These are phyloP conservation scores for Coelastrella sp. DNA, from an alignment of 139 green algal genomes.

Conservation along the genomic window DNA sequence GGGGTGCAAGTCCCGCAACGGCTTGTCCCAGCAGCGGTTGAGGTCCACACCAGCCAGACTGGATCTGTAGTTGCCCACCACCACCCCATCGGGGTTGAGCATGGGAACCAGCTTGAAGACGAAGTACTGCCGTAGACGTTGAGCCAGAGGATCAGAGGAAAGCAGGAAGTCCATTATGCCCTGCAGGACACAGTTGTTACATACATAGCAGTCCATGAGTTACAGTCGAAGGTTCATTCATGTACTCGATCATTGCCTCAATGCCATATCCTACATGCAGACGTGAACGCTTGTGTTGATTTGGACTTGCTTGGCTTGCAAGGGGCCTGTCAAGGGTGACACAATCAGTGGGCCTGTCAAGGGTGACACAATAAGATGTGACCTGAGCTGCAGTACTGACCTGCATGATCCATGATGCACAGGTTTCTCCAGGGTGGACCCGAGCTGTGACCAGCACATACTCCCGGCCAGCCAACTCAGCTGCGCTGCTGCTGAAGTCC, in stretches of 20 bases:
- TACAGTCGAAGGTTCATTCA: neutral
- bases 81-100: constrained; percentile 81
- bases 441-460: constrained; percentile 68
- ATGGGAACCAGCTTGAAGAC: constrained; percentile 84
- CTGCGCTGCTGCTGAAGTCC: constrained; percentile 54
- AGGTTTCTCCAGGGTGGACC: constrained; percentile 86
- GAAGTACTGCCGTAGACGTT: constrained; percentile 63
- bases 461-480: constrained; percentile 55
- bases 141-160: constrained; percentile 55
- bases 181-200: constrained; percentile 25
- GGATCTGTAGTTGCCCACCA: constrained; percentile 69
- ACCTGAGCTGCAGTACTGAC: constrained; percentile 11
- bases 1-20: constrained; percentile 59
- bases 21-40: constrained; percentile 65
- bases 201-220: neutral
- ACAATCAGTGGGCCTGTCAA: too few relatives aligned
- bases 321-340: too few relatives aligned
- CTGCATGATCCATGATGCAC: constrained; percentile 83
- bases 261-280: too few relatives aligned
- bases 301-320: too few relatives aligned
- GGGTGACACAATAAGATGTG: neutral
- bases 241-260: too few relatives aligned
- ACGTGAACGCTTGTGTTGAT: too few relatives aligned
- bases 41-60: constrained; percentile 59
- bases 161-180: constrained; percentile 74